A percentile compares a stretch with the other conserved stretches of the same genome.
Evolutionary conservation across 2,329 filamentous ascomycete species (phyloP).

Genomic region (Gliomastix tumulicola): DNA sequence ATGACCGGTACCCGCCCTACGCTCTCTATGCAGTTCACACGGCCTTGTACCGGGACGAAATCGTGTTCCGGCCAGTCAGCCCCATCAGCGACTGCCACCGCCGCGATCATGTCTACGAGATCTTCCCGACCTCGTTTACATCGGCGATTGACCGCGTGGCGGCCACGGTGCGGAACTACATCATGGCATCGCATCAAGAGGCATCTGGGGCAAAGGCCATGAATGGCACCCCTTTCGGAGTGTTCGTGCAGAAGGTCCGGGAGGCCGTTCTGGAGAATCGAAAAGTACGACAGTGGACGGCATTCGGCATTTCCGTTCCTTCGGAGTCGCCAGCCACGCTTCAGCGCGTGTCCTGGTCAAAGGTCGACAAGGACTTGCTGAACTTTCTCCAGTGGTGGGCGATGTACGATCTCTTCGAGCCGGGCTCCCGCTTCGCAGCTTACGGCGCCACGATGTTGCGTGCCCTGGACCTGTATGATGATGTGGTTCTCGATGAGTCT

Average conservation of each 20-base stretch:
- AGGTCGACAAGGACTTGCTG: constrained; percentile 42
- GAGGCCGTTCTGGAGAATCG: constrained; percentile 45
- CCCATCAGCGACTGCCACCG: constrained; percentile 37
- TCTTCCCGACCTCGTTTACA: constrained; percentile 29
- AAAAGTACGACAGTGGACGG: constrained; percentile 36
- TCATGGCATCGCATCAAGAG: neutral
- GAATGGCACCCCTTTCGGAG: constrained; percentile 17
- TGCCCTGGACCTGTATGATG: constrained; percentile 51
- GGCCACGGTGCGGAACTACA: constrained; percentile 22
- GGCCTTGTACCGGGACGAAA: constrained; percentile 51
- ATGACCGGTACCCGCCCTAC: constrained; percentile 31
- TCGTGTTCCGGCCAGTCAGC: constrained; percentile 49
- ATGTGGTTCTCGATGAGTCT: constrained; percentile 32
- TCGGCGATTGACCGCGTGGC: constrained; percentile 21
- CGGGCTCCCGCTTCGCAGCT: constrained; percentile 46
- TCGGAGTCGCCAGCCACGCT: constrained; percentile 13
- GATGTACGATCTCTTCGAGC: constrained; percentile 45
- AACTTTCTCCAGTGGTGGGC: constrained; percentile 65
- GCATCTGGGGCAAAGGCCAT: constrained; percentile 1
- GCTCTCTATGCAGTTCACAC: constrained; percentile 66
- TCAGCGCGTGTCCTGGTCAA: constrained; percentile 17
- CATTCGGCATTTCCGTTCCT: constrained; percentile 35
- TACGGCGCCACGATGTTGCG: constrained; percentile 60
- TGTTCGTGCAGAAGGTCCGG: constrained; percentile 44
- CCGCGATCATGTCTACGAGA: constrained; percentile 51